Percentiles rank a stretch among this genome's conserved stretches.
Evolutionary conservation across 2,329 filamentous ascomycete species (phyloP).

Genomic region (Calonectria hawksworthii): DNA sequence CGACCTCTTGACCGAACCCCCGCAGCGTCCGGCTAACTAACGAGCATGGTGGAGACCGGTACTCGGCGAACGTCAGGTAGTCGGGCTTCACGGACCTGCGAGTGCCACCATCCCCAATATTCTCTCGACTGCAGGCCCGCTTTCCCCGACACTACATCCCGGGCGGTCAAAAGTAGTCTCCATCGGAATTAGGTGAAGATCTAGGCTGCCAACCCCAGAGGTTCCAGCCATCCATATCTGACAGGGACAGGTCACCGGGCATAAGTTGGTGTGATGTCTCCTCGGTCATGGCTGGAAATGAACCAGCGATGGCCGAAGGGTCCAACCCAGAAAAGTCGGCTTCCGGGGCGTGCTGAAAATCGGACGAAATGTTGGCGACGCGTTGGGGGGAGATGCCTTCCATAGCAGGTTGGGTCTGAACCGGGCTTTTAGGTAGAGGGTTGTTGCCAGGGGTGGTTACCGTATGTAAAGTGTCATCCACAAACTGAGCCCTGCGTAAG

Average conservation of each 20-base stretch:
- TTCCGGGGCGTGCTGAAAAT: neutral
- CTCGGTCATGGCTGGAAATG: neutral
- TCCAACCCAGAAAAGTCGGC: neutral
- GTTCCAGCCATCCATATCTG: neutral
- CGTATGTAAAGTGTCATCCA: constrained; percentile 21
- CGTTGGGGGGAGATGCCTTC: neutral
- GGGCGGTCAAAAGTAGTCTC: constrained; percentile 1
- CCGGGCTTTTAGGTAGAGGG: neutral
- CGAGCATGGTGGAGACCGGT: neutral
- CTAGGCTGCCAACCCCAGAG: neutral
- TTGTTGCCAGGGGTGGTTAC: neutral
- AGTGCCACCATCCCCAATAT: neutral
- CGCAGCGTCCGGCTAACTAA: neutral
- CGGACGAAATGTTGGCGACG: neutral
- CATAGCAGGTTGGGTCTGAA: neutral
- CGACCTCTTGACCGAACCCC: neutral
- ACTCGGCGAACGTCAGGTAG: constrained; percentile 8
- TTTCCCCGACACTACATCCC: neutral
- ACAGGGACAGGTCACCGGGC: neutral
- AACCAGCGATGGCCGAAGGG: neutral
- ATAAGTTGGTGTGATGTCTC: neutral
- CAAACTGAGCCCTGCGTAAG: constrained; percentile 16
- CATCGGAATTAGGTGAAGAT: neutral
- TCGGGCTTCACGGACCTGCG: neutral
- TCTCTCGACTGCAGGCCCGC: neutral